Evolutionary conservation across 768 basidiomycete genomes (phyloP).

Genomic region (Pisolithus tinctorius): DNA sequence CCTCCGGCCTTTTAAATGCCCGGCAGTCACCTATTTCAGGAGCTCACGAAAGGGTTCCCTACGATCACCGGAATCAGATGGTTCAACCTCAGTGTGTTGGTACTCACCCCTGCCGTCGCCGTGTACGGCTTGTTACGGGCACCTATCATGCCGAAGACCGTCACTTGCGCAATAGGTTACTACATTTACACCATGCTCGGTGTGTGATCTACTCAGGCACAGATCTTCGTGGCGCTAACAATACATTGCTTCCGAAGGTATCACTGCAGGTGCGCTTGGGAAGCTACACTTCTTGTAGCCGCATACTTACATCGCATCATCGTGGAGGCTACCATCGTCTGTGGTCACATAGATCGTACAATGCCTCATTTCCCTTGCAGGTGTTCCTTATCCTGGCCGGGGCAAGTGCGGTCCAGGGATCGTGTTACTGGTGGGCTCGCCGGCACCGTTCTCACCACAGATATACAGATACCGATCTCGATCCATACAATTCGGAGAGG

Average conservation of each 20-base stretch:
- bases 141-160: slow-evolving; percentile 43
- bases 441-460: slow-evolving; percentile 81
- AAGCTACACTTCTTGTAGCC: background rate
- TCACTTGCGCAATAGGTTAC: slow-evolving; percentile 57
- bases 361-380: slow-evolving; percentile 66
- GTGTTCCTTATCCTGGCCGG: slow-evolving; percentile 66
- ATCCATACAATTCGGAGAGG: slow-evolving; percentile 77
- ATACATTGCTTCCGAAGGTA: slow-evolving; percentile 27
- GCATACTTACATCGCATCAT: slow-evolving; percentile 2
- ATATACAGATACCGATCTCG: slow-evolving; percentile 80
- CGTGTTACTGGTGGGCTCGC: slow-evolving; percentile 83
- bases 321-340: slow-evolving; percentile 69
- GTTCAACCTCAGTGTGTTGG: slow-evolving; percentile 71
- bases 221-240: slow-evolving; percentile 8
- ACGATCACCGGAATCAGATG: slow-evolving; percentile 54
- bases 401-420: slow-evolving; percentile 79
- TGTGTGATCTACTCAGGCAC: slow-evolving; percentile 23
- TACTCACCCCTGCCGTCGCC: slow-evolving; percentile 63
- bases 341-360: slow-evolving; percentile 83
- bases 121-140: slow-evolving; percentile 59
- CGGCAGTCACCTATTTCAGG: slow-evolving; percentile 4
- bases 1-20: slow-evolving; percentile 7
- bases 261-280: slow-evolving; percentile 38
- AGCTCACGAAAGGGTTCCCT: slow-evolving; percentile 32
- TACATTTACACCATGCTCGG: slow-evolving; percentile 88